phyloP scores from a whole-genome alignment of 1,284 basidiomycete genomes.

The Ustilago cynodontis region DNA sequence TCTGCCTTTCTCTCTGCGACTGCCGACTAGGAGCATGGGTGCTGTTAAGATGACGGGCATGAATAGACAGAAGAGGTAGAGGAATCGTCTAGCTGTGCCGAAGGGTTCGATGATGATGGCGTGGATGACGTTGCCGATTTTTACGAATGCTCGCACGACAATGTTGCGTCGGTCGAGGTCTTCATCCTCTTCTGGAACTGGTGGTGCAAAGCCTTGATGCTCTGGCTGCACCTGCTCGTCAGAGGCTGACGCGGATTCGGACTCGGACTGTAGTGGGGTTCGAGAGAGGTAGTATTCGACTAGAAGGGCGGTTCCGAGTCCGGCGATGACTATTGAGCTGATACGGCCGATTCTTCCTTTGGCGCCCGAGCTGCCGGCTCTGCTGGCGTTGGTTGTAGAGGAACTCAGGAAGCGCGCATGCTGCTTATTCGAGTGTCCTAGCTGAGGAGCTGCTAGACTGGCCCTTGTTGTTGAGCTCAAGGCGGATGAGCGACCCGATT shows the following conservation, averaged over 20 bases:
- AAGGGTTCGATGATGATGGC: conserved; percentile 84
- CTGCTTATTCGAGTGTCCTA: not conserved
- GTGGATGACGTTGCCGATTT: conserved; percentile 44
- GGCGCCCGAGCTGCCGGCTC: not conserved
- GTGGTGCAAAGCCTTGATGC: conserved; percentile 41
- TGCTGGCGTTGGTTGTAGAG: not conserved
- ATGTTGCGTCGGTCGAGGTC: conserved; percentile 37
- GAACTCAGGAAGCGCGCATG: conserved; percentile 9
- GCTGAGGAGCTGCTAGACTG: not conserved
- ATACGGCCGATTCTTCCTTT: conserved; percentile 9
- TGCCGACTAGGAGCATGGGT: conserved; percentile 85
- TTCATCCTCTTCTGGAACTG: conserved; percentile 43
- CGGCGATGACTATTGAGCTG: conserved; percentile 34
- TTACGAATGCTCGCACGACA: conserved; percentile 31
- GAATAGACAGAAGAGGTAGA: conserved; percentile 86
- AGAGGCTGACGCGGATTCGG: not conserved
- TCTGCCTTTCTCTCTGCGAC: conserved; percentile 52
- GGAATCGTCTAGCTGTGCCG: conserved; percentile 84
- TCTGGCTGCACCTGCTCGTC: conserved; percentile 1
- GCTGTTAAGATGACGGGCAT: conserved; percentile 85
- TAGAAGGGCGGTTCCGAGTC: conserved; percentile 24
- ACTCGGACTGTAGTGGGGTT: conserved; percentile 25
- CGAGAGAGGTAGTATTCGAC: conserved; percentile 21
- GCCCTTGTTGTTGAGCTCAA: not conserved
- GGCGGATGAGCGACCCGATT: not conserved